These are phyloP conservation scores for Mortierella sp. DNA, from an alignment of 371 early-diverging fungal species.

Conservation along the genomic window DNA sequence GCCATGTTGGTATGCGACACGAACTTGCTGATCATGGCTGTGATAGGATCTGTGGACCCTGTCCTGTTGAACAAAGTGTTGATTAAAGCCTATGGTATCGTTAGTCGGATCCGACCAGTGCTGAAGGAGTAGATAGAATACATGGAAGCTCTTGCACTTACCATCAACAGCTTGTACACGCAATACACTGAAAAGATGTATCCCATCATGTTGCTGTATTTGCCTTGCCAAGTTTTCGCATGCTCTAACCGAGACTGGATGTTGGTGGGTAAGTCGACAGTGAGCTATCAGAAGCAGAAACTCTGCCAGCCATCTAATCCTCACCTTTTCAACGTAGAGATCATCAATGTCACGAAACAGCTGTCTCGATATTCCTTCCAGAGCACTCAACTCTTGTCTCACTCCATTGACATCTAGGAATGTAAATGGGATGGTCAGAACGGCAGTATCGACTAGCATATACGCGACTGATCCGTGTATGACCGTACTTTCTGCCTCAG, in stretches of 20 bases:
- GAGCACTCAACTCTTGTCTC: slow-evolving; percentile 65
- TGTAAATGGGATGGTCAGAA: too few relatives aligned
- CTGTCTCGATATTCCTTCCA: slow-evolving; percentile 71
- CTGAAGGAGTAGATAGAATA: not conserved
- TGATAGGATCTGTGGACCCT: slow-evolving; percentile 89
- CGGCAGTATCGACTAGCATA: too few relatives aligned
- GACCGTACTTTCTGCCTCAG: slow-evolving; percentile 49
- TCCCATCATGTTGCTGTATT: slow-evolving; percentile 79
- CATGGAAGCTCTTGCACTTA: slow-evolving; percentile 43
- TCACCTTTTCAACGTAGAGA: slow-evolving; percentile 66
- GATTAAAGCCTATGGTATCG: slow-evolving; percentile 65
- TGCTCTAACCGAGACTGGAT: slow-evolving; percentile 67
- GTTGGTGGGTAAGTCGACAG: not conserved
- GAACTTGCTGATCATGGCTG: slow-evolving; percentile 76
- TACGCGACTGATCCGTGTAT: not conserved
- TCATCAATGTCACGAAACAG: slow-evolving; percentile 71
- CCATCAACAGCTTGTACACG: slow-evolving; percentile 84
- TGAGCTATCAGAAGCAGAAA: not conserved
- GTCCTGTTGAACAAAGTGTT: slow-evolving; percentile 82
- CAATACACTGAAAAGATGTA: slow-evolving; percentile 90
- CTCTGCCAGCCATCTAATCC: not conserved
- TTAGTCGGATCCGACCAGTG: not conserved
- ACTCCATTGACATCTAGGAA: slow-evolving; percentile 50
- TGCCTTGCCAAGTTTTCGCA: slow-evolving; percentile 81
- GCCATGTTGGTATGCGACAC: slow-evolving; percentile 72